Conservation (phyloP, 257 asterid genomes). For the Eustoma russellianum region DNA sequence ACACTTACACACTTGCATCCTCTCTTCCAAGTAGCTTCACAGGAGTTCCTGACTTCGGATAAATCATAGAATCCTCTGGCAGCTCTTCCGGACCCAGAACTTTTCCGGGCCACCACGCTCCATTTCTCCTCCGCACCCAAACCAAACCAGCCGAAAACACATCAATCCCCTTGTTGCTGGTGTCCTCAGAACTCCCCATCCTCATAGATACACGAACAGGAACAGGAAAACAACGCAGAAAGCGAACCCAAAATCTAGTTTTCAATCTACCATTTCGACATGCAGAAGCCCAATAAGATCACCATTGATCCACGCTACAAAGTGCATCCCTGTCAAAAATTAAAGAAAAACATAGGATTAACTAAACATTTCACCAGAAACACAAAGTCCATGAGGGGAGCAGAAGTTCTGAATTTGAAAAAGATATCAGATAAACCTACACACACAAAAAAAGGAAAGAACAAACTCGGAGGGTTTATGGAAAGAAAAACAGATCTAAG, state of each 20-base stretch:
- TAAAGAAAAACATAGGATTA: background rate
- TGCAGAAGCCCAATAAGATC: constrained; percentile 16
- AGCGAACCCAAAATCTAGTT: constrained; percentile 15
- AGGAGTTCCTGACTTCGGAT: constrained; percentile 83
- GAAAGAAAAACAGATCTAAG: constrained; percentile 38
- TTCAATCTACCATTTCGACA: constrained; percentile 21
- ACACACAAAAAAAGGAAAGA: constrained; percentile 10
- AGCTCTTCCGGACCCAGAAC: constrained; percentile 64
- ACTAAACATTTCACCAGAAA: constrained; percentile 20
- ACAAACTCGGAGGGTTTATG: constrained; percentile 20
- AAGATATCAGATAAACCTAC: constrained; percentile 8
- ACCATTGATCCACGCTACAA: constrained; percentile 11
- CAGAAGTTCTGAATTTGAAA: background rate
- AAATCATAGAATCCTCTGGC: constrained; percentile 42
- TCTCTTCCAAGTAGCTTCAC: constrained; percentile 93
- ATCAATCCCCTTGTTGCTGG: constrained; percentile 44
- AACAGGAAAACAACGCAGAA: constrained; percentile 10
- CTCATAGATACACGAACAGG: constrained; percentile 17
- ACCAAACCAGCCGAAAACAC: constrained; percentile 70
- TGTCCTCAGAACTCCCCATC: constrained; percentile 57
- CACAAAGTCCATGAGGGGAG: constrained; percentile 9
- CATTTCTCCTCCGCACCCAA: constrained; percentile 89
- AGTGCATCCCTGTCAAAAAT: constrained; percentile 12
- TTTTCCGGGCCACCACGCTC: constrained; percentile 98
- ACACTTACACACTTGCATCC: constrained; percentile 84